These are phyloP conservation scores for Xylariaceae sp. DNA, from an alignment of 2,329 filamentous ascomycete species.

Conservation along the genomic window DNA sequence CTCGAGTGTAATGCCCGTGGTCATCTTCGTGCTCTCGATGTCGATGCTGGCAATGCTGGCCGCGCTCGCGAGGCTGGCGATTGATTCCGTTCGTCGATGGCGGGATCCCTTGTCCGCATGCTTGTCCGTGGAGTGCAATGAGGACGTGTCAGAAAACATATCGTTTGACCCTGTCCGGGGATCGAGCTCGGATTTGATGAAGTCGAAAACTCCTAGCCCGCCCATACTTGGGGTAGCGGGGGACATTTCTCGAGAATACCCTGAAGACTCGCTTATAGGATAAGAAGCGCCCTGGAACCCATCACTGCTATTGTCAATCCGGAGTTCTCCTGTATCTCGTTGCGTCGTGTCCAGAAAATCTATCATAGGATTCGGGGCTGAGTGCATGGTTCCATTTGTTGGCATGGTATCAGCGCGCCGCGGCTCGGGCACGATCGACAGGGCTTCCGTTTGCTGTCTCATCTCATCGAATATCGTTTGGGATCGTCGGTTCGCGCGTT, in stretches of 20 bases:
- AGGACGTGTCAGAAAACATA: conserved; percentile 15
- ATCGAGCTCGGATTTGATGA: conserved; percentile 42
- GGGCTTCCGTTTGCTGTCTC: conserved; percentile 52
- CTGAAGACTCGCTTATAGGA: conserved; percentile 41
- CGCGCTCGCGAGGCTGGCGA: conserved; percentile 54
- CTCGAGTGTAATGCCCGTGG: conserved; percentile 82
- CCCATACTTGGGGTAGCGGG: conserved; percentile 48
- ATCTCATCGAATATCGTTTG: conserved; percentile 57
- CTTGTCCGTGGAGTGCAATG: conserved; percentile 25
- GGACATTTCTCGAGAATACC: conserved; percentile 50
- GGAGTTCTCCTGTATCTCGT: conserved; percentile 36
- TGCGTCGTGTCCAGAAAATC: conserved; percentile 53
- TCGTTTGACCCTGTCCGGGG: conserved; percentile 22
- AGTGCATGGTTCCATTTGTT: conserved; percentile 37
- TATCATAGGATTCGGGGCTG: conserved; percentile 49
- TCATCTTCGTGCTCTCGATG: conserved; percentile 61
- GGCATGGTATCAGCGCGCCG: conserved; percentile 50
- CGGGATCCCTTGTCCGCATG: conserved; percentile 34
- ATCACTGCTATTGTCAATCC: conserved; percentile 40
- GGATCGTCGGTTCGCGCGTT: conserved; percentile 41
- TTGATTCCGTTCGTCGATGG: conserved; percentile 56
- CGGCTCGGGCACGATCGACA: conserved; percentile 50
- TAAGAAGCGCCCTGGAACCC: conserved; percentile 35
- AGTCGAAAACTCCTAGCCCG: conserved; percentile 43
- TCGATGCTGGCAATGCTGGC: conserved; percentile 60